Evolutionary conservation across 1,139 yeast genomes (phyloP).

Genomic region (Suhomyces bokatorum): DNA sequence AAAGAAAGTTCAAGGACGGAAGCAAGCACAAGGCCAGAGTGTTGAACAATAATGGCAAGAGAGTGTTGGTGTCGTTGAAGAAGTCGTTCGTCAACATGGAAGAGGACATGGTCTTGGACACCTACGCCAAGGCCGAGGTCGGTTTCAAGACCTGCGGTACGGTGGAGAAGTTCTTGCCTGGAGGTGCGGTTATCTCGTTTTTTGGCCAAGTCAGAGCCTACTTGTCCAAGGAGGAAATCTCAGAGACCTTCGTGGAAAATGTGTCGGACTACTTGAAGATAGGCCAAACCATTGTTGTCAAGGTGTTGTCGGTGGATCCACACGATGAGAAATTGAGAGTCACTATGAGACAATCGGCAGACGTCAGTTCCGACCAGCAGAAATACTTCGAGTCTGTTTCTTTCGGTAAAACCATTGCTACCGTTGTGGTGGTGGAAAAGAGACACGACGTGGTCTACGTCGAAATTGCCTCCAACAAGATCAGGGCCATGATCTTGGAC

Average conservation of each 20-base stretch:
- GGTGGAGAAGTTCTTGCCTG: constrained; percentile 67
- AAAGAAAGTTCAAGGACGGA: constrained; percentile 85
- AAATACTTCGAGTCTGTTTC: constrained; percentile 48
- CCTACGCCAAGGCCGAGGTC: constrained; percentile 51
- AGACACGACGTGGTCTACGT: constrained; percentile 70
- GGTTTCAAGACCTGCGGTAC: constrained; percentile 75
- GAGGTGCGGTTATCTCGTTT: constrained; percentile 82
- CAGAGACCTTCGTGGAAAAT: constrained; percentile 79
- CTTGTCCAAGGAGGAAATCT: constrained; percentile 83
- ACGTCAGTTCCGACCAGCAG: constrained; percentile 51
- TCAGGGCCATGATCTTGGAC: constrained; percentile 70
- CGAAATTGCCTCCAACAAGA: constrained; percentile 54
- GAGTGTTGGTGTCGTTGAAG: constrained; percentile 69
- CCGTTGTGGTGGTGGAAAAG: constrained; percentile 71
- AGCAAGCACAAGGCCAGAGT: constrained; percentile 75
- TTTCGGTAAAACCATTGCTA: constrained; percentile 64
- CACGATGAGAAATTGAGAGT: constrained; percentile 62
- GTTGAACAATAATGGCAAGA: constrained; percentile 38
- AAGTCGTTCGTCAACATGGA: constrained; percentile 75
- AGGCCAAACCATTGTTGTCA: constrained; percentile 83
- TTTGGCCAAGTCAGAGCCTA: constrained; percentile 79
- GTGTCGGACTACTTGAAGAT: constrained; percentile 77
- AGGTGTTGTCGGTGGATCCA: constrained; percentile 58
- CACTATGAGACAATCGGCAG: constrained; percentile 68
- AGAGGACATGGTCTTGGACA: constrained; percentile 55